These are phyloP conservation scores for Graphium sp. DNA, from an alignment of 2,329 filamentous ascomycete genomes.

Conservation along the genomic window DNA sequence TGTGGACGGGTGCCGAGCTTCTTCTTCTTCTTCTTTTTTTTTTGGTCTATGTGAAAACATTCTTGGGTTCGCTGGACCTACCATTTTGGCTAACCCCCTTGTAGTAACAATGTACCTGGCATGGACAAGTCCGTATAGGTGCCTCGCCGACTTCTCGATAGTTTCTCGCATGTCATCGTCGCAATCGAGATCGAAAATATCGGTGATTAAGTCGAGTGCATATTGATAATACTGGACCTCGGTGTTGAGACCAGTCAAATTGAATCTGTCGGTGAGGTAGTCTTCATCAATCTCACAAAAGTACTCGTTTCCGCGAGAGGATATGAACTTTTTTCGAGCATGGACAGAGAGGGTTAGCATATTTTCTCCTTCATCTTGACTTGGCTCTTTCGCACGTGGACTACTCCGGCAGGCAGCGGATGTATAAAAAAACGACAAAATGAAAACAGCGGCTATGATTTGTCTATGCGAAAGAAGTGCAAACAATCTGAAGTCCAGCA, in stretches of 20 bases:
- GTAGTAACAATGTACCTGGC: conserved; percentile 96
- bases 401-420: no score
- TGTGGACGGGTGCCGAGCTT: no score
- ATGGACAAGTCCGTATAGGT: conserved; percentile 91
- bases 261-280: conserved; percentile 95
- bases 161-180: conserved; percentile 97
- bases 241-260: conserved; percentile 88
- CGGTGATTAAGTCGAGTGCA: conserved; percentile 89
- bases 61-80: conserved; percentile 25
- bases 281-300: conserved; percentile 99
- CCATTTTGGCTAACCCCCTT: conserved; percentile 88
- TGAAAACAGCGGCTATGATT: not conserved
- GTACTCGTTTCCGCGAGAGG: conserved; percentile 93
- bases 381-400: not conserved
- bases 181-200: conserved; percentile 96
- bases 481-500: no score
- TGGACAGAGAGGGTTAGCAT: conserved; percentile 3
- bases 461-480: not conserved
- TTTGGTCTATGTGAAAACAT: not conserved
- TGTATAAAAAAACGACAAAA: not conserved
- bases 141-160: conserved; percentile 91
- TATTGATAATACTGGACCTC: conserved; percentile 99
- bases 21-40: not conserved
- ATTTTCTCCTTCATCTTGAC: not conserved
- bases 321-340: conserved; percentile 67